These are phyloP conservation scores for Basipetospora sp. DNA, from an alignment of 2,329 filamentous ascomycete species.

Conservation along the genomic window DNA sequence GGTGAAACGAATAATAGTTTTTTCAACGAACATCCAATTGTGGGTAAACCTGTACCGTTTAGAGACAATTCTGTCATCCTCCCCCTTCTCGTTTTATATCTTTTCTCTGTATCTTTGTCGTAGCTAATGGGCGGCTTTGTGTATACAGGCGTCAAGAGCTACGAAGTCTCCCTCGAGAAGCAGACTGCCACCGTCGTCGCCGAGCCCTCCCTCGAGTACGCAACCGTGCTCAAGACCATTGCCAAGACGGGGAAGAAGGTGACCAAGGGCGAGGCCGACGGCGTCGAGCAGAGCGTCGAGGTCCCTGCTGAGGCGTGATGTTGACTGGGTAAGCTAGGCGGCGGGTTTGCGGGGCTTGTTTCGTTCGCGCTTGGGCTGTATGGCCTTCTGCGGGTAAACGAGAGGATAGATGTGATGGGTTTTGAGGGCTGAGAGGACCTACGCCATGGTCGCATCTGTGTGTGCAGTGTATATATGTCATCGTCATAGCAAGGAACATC, in stretches of 20 bases:
- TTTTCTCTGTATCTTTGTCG: background rate
- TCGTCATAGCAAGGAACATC: no score
- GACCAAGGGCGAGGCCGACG: constrained; percentile 60
- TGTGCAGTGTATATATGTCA: no score
- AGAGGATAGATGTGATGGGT: no score
- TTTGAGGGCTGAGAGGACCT: no score
- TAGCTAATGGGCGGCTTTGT: no score
- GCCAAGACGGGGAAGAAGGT: constrained; percentile 92
- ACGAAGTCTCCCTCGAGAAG: constrained; percentile 72
- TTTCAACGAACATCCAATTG: no score
- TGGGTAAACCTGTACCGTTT: no score
- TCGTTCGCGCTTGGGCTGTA: no score
- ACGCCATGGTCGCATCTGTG: no score
- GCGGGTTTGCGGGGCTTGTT: background rate
- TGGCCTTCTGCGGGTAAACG: no score
- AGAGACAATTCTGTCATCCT: no score
- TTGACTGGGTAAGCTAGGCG: background rate
- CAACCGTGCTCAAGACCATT: constrained; percentile 73
- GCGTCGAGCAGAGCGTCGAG: constrained; percentile 38
- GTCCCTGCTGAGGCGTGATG: constrained; percentile 21
- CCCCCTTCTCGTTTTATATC: background rate
- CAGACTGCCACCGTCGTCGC: constrained; percentile 70
- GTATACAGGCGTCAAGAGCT: constrained; percentile 73
- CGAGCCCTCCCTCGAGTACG: constrained; percentile 54
- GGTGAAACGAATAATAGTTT: no score